phyloP scores from a whole-genome alignment of 805 yeast species.

The Ogataea pilisensis region DNA sequence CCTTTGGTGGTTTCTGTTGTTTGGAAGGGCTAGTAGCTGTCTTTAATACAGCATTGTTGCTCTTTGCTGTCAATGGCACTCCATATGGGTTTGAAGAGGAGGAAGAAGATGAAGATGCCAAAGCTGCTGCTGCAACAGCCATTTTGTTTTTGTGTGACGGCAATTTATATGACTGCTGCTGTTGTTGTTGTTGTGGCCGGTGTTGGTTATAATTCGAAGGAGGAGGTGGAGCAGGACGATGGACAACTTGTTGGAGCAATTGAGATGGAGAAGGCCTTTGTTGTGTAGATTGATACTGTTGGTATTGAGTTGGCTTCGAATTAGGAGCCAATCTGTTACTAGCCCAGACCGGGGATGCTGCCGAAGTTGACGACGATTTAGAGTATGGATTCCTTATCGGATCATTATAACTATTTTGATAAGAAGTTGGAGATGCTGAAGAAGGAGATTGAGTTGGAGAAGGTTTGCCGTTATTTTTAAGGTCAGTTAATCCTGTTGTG shows the following conservation, averaged over 20 bases:
- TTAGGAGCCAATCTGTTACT: slow-evolving; percentile 7
- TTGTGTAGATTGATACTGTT: not conserved
- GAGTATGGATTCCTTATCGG: slow-evolving; percentile 5
- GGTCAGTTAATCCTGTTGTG: slow-evolving; percentile 5
- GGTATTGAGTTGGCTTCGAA: slow-evolving; percentile 11
- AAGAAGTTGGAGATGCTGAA: slow-evolving; percentile 1
- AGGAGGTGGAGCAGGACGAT: not conserved
- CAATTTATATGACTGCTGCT: slow-evolving; percentile 10
- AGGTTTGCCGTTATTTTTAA: slow-evolving; percentile 1
- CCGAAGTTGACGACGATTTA: slow-evolving; percentile 5
- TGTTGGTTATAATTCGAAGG: slow-evolving; percentile 10
- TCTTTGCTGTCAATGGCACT: slow-evolving; percentile 25
- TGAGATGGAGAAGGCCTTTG: not conserved
- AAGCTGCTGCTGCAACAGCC: slow-evolving; percentile 32
- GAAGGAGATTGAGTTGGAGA: slow-evolving; percentile 7
- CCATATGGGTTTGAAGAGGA: slow-evolving; percentile 13
- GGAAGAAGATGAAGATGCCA: slow-evolving; percentile 13
- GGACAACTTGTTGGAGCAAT: slow-evolving; percentile 2
- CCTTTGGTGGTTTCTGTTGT: not conserved
- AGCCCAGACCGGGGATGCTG: too few species aligned
- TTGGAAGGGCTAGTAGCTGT: not conserved
- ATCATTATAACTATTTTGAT: slow-evolving; percentile 1
- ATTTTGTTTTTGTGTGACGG: slow-evolving; percentile 16
- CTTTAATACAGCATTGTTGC: slow-evolving; percentile 8
- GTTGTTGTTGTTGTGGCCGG: slow-evolving; percentile 18